A percentile compares a stretch with the other conserved stretches of the same genome.
phyloP scores from a whole-genome alignment of 495 filamentous ascomycete species.

The Penicillium cinerascens region DNA sequence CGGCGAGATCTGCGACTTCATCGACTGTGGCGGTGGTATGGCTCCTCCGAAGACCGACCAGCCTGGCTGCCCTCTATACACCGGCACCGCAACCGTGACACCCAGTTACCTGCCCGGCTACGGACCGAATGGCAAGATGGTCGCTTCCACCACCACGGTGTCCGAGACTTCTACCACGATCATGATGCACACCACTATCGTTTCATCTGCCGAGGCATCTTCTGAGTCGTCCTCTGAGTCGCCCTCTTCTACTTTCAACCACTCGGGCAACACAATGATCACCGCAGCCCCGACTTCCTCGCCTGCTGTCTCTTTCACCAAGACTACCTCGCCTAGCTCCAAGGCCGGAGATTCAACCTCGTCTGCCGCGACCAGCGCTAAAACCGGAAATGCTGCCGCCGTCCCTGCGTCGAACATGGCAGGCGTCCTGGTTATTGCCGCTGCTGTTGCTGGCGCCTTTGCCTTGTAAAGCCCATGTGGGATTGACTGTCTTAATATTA shows the following conservation, averaged over 20 bases:
- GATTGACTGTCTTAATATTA: not conserved
- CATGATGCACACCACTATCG: not conserved
- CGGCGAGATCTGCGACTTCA: constrained; percentile 57
- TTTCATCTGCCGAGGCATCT: not conserved
- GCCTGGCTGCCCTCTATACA: constrained; percentile 57
- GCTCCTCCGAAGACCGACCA: constrained; percentile 58
- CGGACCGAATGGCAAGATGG: constrained; percentile 24
- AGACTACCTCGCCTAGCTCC: constrained; percentile 7
- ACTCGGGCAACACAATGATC: constrained; percentile 6
- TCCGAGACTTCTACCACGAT: constrained; percentile 9
- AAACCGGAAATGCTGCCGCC: constrained; percentile 12
- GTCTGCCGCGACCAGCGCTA: constrained; percentile 6
- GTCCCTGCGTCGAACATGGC: constrained; percentile 4
- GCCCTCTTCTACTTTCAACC: not conserved
- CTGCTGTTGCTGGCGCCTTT: constrained; percentile 30
- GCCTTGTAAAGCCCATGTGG: constrained; percentile 4
- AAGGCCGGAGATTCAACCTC: constrained; percentile 7
- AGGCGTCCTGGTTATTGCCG: constrained; percentile 19
- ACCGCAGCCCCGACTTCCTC: constrained; percentile 18
- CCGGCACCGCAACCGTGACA: constrained; percentile 52
- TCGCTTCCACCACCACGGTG: constrained; percentile 15
- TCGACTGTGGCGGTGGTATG: constrained; percentile 63
- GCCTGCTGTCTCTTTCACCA: constrained; percentile 13
- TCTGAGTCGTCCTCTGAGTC: not conserved
- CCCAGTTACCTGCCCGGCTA: constrained; percentile 47